Base-by-base conservation (phyloP, 75 land plant species). In the Picea glauca region DNA sequence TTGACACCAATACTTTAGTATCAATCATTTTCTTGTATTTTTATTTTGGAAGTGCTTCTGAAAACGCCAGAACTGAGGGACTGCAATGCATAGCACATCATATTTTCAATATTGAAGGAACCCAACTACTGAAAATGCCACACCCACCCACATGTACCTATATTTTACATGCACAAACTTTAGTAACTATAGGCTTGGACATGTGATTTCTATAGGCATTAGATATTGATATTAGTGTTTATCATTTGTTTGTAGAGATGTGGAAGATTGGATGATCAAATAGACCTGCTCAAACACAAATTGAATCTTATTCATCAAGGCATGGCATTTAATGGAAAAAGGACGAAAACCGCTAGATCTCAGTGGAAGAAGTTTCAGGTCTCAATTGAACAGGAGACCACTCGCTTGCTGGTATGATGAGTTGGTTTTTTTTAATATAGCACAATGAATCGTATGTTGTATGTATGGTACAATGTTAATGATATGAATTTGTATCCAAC, bases 321-420 rank as follows among this genome's bases (percentile, higher is more conserved):
- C 7, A 26, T 95, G 68, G 99, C 99, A 17, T 98, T 98, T 83
- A 98, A 98, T 76, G 99, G 99, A 18, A 93, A 93, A 79, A 85
- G 98, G 20, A 98, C 99, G 4, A 98, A 98, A 76, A 98, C 99
- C 0, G 99, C 99, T 13, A 84, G 99, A 14, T 98, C 98, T 26
- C 99, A 95, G 65, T 98, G 99, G 43, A 95, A 93, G 88, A 98
- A 98, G 43, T 98, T 98, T 76, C 98, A 98, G 77, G 98, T 98
- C n/a, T 93, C 99, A 8, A 90, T 98, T 56, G 99, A 93, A 31
- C 99, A 98, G 82, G 99, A 98, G 81, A 94, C 99, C 5, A 95
- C 98, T 54, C 74, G 98, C 5, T 80, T 98, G 75, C 89, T 97
- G 92, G 98, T 96, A 82, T 79, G 59, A n/a, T n/a, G n/a, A 20